Evolutionary conservation across 2,329 filamentous ascomycete species (phyloP).

Genomic region (Aspergillus latus): DNA sequence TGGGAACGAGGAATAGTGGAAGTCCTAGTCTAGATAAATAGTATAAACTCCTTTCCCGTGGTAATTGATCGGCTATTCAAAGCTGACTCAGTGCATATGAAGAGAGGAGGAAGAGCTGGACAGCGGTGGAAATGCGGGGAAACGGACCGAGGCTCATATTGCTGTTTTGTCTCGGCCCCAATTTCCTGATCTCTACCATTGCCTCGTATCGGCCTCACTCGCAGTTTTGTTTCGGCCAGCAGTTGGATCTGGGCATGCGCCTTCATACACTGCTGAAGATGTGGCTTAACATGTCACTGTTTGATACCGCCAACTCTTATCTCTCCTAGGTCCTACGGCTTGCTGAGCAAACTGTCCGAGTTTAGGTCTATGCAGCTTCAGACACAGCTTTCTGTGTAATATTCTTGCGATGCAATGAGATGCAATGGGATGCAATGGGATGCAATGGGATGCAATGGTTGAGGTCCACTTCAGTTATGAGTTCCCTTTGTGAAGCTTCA

Average conservation of each 20-base stretch:
- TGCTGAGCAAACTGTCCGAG: too few species aligned
- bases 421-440: too few species aligned
- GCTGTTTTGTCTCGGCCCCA: background rate
- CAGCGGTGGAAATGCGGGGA: slow-evolving; percentile 14
- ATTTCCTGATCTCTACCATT: background rate
- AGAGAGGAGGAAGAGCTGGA: background rate
- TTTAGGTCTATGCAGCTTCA: too few species aligned
- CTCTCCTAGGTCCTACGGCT: too few species aligned
- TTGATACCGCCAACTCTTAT: too few species aligned
- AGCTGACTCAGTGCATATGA: background rate
- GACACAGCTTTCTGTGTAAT: too few species aligned
- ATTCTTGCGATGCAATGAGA: too few species aligned
- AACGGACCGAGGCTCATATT: slow-evolving; percentile 15
- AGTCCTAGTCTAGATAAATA: background rate
- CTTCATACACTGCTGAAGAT: background rate
- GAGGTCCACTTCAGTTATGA: too few species aligned
- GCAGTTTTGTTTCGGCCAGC: background rate
- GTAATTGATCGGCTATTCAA: slow-evolving; percentile 1
- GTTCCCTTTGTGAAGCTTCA: too few species aligned
- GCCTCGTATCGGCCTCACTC: slow-evolving; percentile 6
- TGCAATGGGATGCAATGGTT: too few species aligned
- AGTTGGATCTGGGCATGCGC: background rate
- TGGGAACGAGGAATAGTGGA: background rate
- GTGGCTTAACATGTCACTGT: too few species aligned
- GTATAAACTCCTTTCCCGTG: too few species aligned